Evolutionary conservation across 2,329 filamentous ascomycete species (phyloP), one percentile per base, ranked within the genome.

Genomic region (Dothideomycetidae sp.): DNA sequence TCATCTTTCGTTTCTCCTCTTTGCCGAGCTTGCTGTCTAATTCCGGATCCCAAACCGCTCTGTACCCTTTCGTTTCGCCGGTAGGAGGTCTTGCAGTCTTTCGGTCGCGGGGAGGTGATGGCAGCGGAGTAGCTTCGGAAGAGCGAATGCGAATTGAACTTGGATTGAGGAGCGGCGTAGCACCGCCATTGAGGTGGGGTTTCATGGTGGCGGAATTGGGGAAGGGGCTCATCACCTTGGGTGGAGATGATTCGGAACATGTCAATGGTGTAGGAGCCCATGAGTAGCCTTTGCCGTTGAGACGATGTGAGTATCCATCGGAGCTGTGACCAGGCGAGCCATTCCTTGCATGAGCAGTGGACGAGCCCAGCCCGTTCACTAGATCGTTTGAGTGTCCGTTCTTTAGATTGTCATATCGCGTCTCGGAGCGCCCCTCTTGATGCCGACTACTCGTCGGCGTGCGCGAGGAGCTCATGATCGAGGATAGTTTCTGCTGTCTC

Each of bases 251-350:
- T 52, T 78, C 75, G 55, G 68, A 63, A 51, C 71, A 75, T 46
- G 75, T 80, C 52, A 79, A 63, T 42, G 76, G 76, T 14, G 76
- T 80, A 43, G 67, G 70, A 50, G 65, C 63, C 53, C 62, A 49
- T 54, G 67, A 64, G 44, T 64, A 63, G 44, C 64, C 56, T 46
- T 68, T 67, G 53, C 69, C 66, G 49, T 70, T 70, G 54, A 69
- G 61, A 54, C 72, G 73, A 50, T 64, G 55, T 49, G 63, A 56
- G 40, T 64, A 60, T 41, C 64, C 55, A 45, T 64, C 61, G 48
- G 63, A 61, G 49, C 75, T 81, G 60, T 81, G 81, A 46, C 79
- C 66, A 38, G 82, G 83, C 31, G 78, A 83, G 35, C 70, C 69
- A 37, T 75, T 73, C 61, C 77, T 84, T 40, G 71, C 67, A 52